A percentile compares a stretch with the other conserved stretches of the same genome.
Conservation (phyloP, 2,329 filamentous ascomycete genomes). For the Bipolaris sorokiniana region DNA sequence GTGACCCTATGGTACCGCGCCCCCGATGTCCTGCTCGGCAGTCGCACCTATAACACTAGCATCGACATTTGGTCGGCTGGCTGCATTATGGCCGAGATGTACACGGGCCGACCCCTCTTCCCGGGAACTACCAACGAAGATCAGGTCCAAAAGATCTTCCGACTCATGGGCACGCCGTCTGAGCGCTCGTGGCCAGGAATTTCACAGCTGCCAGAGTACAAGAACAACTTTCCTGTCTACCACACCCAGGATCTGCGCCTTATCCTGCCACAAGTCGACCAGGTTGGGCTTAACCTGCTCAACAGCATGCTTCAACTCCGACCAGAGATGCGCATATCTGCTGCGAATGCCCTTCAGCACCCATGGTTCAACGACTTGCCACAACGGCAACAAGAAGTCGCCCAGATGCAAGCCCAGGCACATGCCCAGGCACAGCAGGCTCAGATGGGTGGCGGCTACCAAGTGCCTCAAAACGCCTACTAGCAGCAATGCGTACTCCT, state of each 20-base stretch:
- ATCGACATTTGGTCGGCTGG: slow-evolving; percentile 99
- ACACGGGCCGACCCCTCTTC: slow-evolving; percentile 92
- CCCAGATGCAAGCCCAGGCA: slow-evolving; percentile 40
- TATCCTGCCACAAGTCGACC: slow-evolving; percentile 90
- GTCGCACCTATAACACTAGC: slow-evolving; percentile 97
- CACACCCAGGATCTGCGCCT: slow-evolving; percentile 86
- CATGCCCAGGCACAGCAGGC: slow-evolving; percentile 47
- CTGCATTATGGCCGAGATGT: slow-evolving; percentile 99
- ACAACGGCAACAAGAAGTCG: slow-evolving; percentile 53
- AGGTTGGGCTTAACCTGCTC: slow-evolving; percentile 82
- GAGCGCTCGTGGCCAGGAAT: slow-evolving; percentile 97
- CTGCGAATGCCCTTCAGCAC: slow-evolving; percentile 83
- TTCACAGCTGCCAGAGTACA: slow-evolving; percentile 95
- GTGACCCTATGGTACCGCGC: slow-evolving; percentile 98
- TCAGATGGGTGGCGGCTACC: slow-evolving; percentile 49
- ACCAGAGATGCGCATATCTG: slow-evolving; percentile 89
- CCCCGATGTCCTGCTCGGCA: slow-evolving; percentile 91
- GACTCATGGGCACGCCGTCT: slow-evolving; percentile 96
- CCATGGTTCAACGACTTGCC: slow-evolving; percentile 87
- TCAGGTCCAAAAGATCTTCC: slow-evolving; percentile 95
- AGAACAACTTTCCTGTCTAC: slow-evolving; percentile 91
- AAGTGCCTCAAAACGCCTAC: slow-evolving; percentile 49
- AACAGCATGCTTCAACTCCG: slow-evolving; percentile 90
- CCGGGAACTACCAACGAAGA: slow-evolving; percentile 98
- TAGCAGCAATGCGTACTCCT: slow-evolving; percentile 22